A percentile compares a stretch with the other conserved stretches of the same genome.
Conservation (phyloP, 352 stramenopile species). For the Phytophthora pini region DNA sequence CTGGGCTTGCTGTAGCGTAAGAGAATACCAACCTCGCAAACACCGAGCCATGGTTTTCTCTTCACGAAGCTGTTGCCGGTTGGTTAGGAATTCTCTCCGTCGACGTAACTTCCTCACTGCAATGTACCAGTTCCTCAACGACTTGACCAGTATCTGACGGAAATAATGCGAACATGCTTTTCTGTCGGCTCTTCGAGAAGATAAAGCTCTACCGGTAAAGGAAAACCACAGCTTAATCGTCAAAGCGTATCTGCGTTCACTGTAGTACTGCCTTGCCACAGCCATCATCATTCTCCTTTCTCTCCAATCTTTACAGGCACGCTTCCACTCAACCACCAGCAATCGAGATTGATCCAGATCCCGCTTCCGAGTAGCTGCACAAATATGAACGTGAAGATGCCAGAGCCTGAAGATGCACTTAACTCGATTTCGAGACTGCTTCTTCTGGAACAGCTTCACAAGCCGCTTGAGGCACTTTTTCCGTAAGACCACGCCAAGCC, state of each 20-base stretch:
- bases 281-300: constrained; percentile 1
- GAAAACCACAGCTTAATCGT: constrained; percentile 19
- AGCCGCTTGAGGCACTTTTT: constrained; percentile 45
- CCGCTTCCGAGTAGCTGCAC: constrained; percentile 13
- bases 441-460: constrained; percentile 54
- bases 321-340: constrained; percentile 29
- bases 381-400: constrained; percentile 13
- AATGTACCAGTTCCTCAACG: constrained; percentile 41
- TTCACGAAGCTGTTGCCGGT: constrained; percentile 16
- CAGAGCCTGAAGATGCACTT: constrained; percentile 29
- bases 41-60: constrained; percentile 5
- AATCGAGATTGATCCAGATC: constrained; percentile 6
- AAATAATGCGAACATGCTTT: constrained; percentile 46
- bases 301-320: constrained; percentile 2
- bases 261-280: constrained; percentile 28
- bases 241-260: constrained; percentile 22
- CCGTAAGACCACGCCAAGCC: constrained; percentile 36
- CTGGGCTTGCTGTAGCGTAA: neutral
- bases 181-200: constrained; percentile 5
- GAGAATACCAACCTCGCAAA: constrained; percentile 17
- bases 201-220: constrained; percentile 2
- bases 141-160: constrained; percentile 15
- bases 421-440: constrained; percentile 19
- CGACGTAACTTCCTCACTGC: constrained; percentile 20
- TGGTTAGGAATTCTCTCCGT: constrained; percentile 18